A percentile compares a stretch with the other conserved stretches of the same genome.
phyloP scores from a whole-genome alignment of 1,284 basidiomycete genomes.

The Tilletia horrida region DNA sequence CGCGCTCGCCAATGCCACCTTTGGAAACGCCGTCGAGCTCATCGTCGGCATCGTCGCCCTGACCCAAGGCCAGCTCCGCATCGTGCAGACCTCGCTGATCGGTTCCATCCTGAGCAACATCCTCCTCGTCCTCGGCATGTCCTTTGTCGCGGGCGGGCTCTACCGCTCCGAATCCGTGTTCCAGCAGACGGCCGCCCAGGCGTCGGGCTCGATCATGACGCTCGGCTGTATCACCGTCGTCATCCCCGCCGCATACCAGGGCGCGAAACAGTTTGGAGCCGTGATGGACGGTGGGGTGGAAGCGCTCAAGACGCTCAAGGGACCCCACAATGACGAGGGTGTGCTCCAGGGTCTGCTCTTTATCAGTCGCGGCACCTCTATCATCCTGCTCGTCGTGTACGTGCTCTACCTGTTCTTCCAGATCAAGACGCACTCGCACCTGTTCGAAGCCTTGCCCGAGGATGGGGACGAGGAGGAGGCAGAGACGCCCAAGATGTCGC shows the following conservation, averaged over 20 bases:
- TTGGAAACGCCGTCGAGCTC: slow-evolving; percentile 50
- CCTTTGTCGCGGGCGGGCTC: slow-evolving; percentile 54
- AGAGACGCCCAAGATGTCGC: slow-evolving; percentile 48
- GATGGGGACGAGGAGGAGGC: slow-evolving; percentile 40
- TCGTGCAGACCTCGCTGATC: slow-evolving; percentile 46
- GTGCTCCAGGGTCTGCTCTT: slow-evolving; percentile 42
- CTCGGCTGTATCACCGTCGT: slow-evolving; percentile 83
- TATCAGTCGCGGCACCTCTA: slow-evolving; percentile 48
- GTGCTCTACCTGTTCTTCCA: slow-evolving; percentile 63
- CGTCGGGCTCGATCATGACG: slow-evolving; percentile 66
- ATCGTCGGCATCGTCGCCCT: slow-evolving; percentile 68
- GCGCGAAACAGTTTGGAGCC: slow-evolving; percentile 34
- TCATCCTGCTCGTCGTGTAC: slow-evolving; percentile 74
- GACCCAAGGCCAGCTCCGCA: slow-evolving; percentile 53
- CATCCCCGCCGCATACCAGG: slow-evolving; percentile 81
- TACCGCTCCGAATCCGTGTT: slow-evolving; percentile 46
- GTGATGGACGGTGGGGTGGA: slow-evolving; percentile 48
- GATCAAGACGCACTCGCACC: slow-evolving; percentile 49
- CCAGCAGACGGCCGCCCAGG: slow-evolving; percentile 53
- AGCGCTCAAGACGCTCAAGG: slow-evolving; percentile 28
- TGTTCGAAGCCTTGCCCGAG: slow-evolving; percentile 41
- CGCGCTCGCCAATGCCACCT: slow-evolving; percentile 51
- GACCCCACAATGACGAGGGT: slow-evolving; percentile 25
- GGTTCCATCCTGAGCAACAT: slow-evolving; percentile 51
- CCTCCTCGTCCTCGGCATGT: slow-evolving; percentile 50